These are phyloP conservation scores for Russula sp. DNA, from an alignment of 768 basidiomycete species.

Conservation along the genomic window DNA sequence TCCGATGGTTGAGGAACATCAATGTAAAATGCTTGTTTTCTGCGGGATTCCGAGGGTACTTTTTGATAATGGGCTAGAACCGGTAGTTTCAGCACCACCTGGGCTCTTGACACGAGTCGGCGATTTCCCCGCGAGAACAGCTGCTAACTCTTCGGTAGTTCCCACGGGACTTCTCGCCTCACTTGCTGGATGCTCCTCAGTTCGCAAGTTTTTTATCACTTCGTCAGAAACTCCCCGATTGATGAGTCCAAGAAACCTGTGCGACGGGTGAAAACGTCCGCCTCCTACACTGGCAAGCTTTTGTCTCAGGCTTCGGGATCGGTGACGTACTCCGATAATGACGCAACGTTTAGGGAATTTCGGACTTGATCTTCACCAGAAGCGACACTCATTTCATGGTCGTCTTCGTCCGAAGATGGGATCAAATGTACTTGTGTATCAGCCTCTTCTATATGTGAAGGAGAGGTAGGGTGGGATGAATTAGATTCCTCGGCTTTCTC, in stretches of 20 bases:
- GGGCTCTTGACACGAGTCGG: too few relatives aligned
- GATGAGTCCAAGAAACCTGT: slow-evolving; percentile 5
- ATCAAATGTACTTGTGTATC: neutral
- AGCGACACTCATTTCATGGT: neutral
- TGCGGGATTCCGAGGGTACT: neutral
- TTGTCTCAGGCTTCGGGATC: neutral
- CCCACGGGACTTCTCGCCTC: neutral
- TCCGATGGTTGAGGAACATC: slow-evolving; percentile 8
- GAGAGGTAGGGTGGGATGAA: neutral
- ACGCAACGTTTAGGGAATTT: neutral
- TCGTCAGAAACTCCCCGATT: neutral
- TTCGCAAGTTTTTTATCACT: neutral
- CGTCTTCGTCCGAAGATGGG: neutral
- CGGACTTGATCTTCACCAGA: neutral
- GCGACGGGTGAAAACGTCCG: slow-evolving; percentile 5
- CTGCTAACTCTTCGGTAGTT: neutral
- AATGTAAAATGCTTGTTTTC: slow-evolving; percentile 11
- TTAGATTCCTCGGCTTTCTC: neutral
- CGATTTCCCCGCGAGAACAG: too few relatives aligned
- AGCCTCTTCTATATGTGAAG: neutral
- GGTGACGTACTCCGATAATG: neutral
- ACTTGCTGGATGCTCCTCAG: neutral
- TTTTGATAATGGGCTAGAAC: neutral
- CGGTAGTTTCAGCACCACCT: neutral
- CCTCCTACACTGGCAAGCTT: neutral